Evolutionary conservation across 2,329 filamentous ascomycete genomes (phyloP).

Genomic region (Rutstroemia sp.): DNA sequence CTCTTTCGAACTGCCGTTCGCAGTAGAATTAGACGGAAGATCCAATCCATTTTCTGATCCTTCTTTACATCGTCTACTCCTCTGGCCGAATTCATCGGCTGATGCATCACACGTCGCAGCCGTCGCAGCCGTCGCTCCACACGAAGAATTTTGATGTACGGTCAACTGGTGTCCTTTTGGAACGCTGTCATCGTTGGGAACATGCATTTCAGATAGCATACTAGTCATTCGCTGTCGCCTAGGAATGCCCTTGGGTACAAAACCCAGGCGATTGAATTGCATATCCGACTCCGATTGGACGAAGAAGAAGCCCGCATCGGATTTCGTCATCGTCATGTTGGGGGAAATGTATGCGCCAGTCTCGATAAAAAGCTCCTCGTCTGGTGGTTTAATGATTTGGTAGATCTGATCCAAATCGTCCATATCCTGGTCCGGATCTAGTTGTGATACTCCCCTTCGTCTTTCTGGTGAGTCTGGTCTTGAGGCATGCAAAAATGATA

Average conservation of each 20-base stretch:
- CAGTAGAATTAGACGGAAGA: background rate
- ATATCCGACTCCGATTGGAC: background rate
- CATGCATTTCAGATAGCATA: slow-evolving; percentile 25
- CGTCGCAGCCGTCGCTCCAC: background rate
- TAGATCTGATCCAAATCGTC: background rate
- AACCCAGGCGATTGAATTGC: slow-evolving; percentile 1
- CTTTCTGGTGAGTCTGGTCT: background rate
- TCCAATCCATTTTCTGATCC: too few species aligned
- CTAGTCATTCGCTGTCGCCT: slow-evolving; percentile 16
- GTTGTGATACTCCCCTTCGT: background rate
- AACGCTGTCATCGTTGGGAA: background rate
- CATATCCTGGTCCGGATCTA: background rate
- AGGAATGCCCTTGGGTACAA: slow-evolving; percentile 9
- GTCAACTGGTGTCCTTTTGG: background rate
- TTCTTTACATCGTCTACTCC: too few species aligned
- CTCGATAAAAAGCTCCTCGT: background rate
- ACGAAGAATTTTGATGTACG: background rate
- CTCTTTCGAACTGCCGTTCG: background rate
- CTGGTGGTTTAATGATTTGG: background rate
- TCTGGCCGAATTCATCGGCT: too few species aligned
- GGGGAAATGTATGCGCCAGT: background rate
- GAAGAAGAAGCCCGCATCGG: background rate
- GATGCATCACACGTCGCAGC: background rate
- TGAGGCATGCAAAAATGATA: background rate
- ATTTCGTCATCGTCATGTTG: background rate